Evolutionary conservation across 768 basidiomycete genomes (phyloP).

Genomic region (Cyclocybe cylindracea): DNA sequence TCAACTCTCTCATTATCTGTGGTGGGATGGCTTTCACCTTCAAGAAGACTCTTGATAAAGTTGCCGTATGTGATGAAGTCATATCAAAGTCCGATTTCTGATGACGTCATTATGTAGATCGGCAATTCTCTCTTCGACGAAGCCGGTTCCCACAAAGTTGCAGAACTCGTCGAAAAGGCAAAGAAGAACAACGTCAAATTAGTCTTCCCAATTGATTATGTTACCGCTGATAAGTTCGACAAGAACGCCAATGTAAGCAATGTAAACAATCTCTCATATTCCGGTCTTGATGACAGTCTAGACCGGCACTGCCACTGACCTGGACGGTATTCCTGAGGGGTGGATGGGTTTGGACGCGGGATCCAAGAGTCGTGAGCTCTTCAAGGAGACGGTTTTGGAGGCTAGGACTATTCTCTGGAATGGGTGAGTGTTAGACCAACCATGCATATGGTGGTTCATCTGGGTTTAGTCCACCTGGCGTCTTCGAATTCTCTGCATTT

Average conservation of each 20-base stretch:
- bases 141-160: slow-evolving; percentile 86
- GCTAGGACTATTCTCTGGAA: slow-evolving; percentile 98
- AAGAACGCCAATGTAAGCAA: slow-evolving; percentile 80
- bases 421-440: slow-evolving; percentile 49
- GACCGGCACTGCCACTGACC: slow-evolving; percentile 76
- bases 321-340: slow-evolving; percentile 85
- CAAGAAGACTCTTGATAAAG: slow-evolving; percentile 87
- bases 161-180: slow-evolving; percentile 84
- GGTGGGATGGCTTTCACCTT: slow-evolving; percentile 99
- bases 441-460: not conserved
- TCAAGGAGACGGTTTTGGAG: slow-evolving; percentile 75
- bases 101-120: slow-evolving; percentile 57
- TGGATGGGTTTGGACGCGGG: slow-evolving; percentile 98
- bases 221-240: slow-evolving; percentile 94
- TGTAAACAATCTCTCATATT: not conserved
- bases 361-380: slow-evolving; percentile 79
- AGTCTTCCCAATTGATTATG: slow-evolving; percentile 93
- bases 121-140: slow-evolving; percentile 93
- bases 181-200: slow-evolving; percentile 89
- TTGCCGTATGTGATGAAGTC: slow-evolving; percentile 50
- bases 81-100: slow-evolving; percentile 4
- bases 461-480: slow-evolving; percentile 80
- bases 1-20: slow-evolving; percentile 93
- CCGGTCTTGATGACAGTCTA: not conserved
- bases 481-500: slow-evolving; percentile 96